These are phyloP conservation scores for Exsudoporus frostii DNA, from an alignment of 768 basidiomycete genomes.

Conservation along the genomic window DNA sequence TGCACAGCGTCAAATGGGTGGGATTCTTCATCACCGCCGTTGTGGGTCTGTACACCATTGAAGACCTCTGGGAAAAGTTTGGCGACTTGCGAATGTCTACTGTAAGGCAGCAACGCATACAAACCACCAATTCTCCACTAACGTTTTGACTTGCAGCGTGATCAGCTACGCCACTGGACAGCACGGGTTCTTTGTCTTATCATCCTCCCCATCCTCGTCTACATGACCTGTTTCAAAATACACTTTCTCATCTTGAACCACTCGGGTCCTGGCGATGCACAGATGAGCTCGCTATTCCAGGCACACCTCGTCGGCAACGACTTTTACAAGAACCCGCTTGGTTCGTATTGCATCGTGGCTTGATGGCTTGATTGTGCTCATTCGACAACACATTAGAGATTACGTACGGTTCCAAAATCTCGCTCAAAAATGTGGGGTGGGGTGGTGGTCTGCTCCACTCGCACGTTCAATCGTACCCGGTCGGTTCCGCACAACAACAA, in stretches of 20 bases:
- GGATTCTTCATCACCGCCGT: constrained; percentile 94
- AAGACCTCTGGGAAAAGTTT: constrained; percentile 98
- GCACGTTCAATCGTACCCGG: constrained; percentile 92
- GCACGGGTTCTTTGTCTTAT: constrained; percentile 86
- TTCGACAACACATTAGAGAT: constrained; percentile 50
- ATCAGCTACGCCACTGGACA: constrained; percentile 88
- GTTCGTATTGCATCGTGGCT: constrained; percentile 36
- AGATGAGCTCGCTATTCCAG: constrained; percentile 99
- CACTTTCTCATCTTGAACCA: constrained; percentile 95
- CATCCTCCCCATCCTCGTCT: constrained; percentile 85
- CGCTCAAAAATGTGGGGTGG: constrained; percentile 96
- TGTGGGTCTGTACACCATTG: constrained; percentile 93
- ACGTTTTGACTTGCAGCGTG: constrained; percentile 48
- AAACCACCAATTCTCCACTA: constrained; percentile 5
- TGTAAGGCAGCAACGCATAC: constrained; percentile 46
- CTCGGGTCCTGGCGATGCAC: constrained; percentile 93
- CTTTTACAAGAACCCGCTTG: constrained; percentile 85
- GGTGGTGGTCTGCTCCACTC: constrained; percentile 97
- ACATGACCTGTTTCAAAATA: constrained; percentile 92
- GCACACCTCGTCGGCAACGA: constrained; percentile 94
- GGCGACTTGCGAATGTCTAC: constrained; percentile 90
- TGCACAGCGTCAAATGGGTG: constrained; percentile 85
- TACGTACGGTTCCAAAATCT: constrained; percentile 86
- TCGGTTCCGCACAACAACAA: constrained; percentile 92
- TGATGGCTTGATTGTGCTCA: neutral